A percentile compares a stretch with the other conserved stretches of the same genome.
These are phyloP conservation scores for Vinca major DNA, from an alignment of 305 asterid species.

Conservation along the genomic window DNA sequence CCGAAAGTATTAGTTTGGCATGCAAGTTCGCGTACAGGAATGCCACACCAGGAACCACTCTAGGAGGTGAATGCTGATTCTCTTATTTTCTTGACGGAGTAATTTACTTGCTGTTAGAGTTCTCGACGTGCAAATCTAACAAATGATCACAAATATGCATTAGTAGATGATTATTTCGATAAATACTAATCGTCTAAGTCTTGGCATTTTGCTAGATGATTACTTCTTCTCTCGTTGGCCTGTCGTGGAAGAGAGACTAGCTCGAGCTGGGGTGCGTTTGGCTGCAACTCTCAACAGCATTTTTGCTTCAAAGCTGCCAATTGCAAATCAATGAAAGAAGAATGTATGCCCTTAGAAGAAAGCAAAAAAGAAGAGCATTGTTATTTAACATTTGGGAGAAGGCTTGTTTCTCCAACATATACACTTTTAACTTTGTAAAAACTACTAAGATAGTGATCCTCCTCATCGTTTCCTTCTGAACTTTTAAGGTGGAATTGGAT, in stretches of 20 bases:
- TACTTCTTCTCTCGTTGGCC: constrained; percentile 80
- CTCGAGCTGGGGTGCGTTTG: constrained; percentile 73
- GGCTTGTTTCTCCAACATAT: neutral
- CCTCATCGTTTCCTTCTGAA: no score
- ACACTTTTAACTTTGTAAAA: neutral
- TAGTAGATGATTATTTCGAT: neutral
- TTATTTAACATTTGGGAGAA: neutral
- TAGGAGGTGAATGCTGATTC: constrained; percentile 44
- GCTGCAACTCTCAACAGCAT: constrained; percentile 70
- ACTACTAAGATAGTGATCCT: neutral
- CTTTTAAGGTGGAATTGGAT: no score
- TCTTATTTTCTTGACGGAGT: neutral
- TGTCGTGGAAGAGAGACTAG: constrained; percentile 66
- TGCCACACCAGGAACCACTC: constrained; percentile 83
- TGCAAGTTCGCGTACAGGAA: constrained; percentile 89
- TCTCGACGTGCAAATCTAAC: neutral
- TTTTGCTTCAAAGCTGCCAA: constrained; percentile 30
- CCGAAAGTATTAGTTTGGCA: constrained; percentile 68
- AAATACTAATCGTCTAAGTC: constrained; percentile 1
- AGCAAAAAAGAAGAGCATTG: neutral
- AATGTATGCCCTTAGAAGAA: neutral
- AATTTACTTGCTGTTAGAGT: neutral
- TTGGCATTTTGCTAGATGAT: constrained; percentile 38
- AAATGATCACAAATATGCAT: neutral
- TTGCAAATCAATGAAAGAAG: constrained; percentile 26